Base-by-base conservation (phyloP, 495 filamentous ascomycete species). In the Penicillium samsonianum region DNA sequence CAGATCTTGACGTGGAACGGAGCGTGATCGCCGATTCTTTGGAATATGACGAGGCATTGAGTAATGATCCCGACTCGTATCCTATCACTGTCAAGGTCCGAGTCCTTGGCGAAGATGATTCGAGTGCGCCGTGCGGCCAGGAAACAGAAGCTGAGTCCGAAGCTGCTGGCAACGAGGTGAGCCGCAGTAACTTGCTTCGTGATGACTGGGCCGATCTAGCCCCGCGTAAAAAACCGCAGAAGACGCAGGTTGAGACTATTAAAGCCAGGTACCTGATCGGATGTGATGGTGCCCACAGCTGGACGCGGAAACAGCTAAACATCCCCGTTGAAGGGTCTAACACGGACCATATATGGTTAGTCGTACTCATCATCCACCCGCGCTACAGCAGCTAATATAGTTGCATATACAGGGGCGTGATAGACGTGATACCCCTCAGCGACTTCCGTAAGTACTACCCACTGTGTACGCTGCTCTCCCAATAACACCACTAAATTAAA, bases 251-350 rank as follows among this genome's bases (percentile, higher is more conserved):
- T 14, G 68, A 84, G 61, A 72, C 58, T 4, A 68, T 88, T 7
- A 76, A 65, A 30, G 80, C 85, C 5, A 88, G 85, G 60, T 90
- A 87, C 58, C 68, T 90, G 44, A 77, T 88, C n/a, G 86, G 86
- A 2, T 84, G 80, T 50, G 87, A 90, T 67, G 85, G 85, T 1
- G 85, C 84, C 2, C 84, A 84, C 58, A 81, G 78, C 46, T 88
- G 86, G 86, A 81, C 81, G 1, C 71, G 86, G 33, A 75, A 74
- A 60, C 78, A 83, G 41, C 66, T 88, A 4, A 76, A 78, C 5
- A 81, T 82, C 38, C 67, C 76, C 11, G 69, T 85, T 54, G 73
- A 82, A 50, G 86, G 86, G 5, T 82, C 85, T 37, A 75, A 75
- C 44, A 86, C 83, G 0, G 84, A 89, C 54, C 81, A 73, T 64